Evolutionary conservation across 1,139 yeast genomes (phyloP), one percentile per base, ranked within the genome.

Genomic region (Pichia inconspicua): DNA sequence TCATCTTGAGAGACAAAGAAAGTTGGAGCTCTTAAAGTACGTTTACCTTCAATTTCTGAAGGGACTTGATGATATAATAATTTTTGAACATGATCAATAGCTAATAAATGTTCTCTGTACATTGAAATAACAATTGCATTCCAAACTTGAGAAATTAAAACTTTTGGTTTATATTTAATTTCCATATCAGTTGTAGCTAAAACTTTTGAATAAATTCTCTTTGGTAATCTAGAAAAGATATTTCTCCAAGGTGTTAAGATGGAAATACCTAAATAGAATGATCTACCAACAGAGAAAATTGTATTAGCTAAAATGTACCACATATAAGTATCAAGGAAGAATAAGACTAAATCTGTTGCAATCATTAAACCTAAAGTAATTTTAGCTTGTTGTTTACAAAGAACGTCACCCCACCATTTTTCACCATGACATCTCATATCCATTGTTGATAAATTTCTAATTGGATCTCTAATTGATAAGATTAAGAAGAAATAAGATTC

Each of bases 191-290:
- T 87, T 40, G 98, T 92, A 44, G 97, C 97, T 69, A 92, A 80
- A 58, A 92, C 82, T 80, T 92, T 92, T 51, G 97, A 88, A 75
- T 92, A 92, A 60, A 92, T 88, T 81, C 98, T 87, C 81, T 92
- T 92, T 68, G 98, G 98, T 66, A 92, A 77, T 70, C 98, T 84
- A 53, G 96, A 84, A 75, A 90, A 92, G 63, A 92, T 90, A 68
- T 92, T 92, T 81, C 97, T 85, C 98, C 98, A 92, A 54, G 98
- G 98, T 48, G 98, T 92, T 76, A 90, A 83, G 58, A 92, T 90
- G 46, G 97, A 92, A 63, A 92, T 89, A 84, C 98, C 98, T 69
- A 92, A 77, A 76, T 90, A 92, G 78, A 92, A 92, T 28, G 97
- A 92, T 67, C 96, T 87, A 61, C 96, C 97, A 63, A 92, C 89